Evolutionary conservation across 2,329 filamentous ascomycete genomes (phyloP), one percentile per base, ranked within the genome.

Genomic region (Colletotrichum gloeosporioides): DNA sequence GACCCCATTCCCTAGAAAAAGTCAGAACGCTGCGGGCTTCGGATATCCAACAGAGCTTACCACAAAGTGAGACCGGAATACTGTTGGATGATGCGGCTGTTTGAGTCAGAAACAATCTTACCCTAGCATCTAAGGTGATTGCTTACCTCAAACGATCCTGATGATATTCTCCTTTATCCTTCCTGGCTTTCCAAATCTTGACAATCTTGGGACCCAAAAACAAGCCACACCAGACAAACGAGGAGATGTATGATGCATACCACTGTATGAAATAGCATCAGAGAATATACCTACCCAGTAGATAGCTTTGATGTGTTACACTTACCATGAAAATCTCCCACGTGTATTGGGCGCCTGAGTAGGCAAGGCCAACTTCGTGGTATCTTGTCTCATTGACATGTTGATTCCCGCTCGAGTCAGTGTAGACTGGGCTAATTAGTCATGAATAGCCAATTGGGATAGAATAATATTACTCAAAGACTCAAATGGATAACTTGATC

Each of bases 211-310:
- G 78, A 57, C 84, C 90, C 1, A 90, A 89, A 73, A 92, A 92
- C 1, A 91, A 87, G 5, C 83, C 83, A 81, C 92, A 90, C 90
- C 91, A 93, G 8, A 88, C 88, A 64, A 92, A 85, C 0, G 90
- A 90, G 1, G 90, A 92, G 1, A 89, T 86, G 73, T 91, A 89
- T 10, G 90, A 88, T 8, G 91, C 90, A 72, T 92, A 92, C 80
- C 69, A 75, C 73, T 75, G 5, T 1, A 12, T 6, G 13, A 0
- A 8, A 49, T 90, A 90, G 80, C 92, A 92, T 83, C 81, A 55
- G 25, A 31, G 7, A 3, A 9, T 6, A 10, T 15, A 1, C 4
- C 7, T 59, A 1, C 15, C 36, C 36, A 18, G 36, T 39, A 8
- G 27, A 8, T 55, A 10, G 12, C 2, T 32, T 12, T 55, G 2